Percentiles rank a stretch among this genome's conserved stretches.
phyloP scores from a whole-genome alignment of 176 grass and related monocot genomes.

The Pontederia crassipes region DNA sequence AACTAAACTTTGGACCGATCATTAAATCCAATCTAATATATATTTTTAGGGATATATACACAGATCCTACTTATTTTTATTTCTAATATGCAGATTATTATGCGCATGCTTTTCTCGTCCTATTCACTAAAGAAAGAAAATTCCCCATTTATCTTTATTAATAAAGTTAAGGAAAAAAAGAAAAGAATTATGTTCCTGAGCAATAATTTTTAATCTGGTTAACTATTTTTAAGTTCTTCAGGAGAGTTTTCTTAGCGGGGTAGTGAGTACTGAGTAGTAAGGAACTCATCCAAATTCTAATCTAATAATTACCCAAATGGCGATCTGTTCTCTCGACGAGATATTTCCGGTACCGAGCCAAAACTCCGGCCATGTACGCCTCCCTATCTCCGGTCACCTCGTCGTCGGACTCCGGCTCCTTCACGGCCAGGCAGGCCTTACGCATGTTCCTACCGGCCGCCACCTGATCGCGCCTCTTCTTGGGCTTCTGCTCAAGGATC shows the following conservation, averaged over 20 bases:
- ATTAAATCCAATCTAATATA: too few relatives aligned
- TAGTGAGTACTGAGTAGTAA: background rate
- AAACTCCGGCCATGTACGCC: constrained; percentile 77
- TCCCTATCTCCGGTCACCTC: constrained; percentile 62
- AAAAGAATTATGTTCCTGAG: too few relatives aligned
- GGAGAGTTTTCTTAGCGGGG: background rate
- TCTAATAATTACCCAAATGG: constrained; percentile 42
- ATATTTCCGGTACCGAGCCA: constrained; percentile 45
- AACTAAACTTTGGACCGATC: too few relatives aligned
- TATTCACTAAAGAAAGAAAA: too few relatives aligned
- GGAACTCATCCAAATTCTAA: background rate
- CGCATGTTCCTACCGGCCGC: constrained; percentile 62
- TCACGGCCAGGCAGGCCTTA: constrained; percentile 46
- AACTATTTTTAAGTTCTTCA: too few relatives aligned
- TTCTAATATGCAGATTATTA: too few relatives aligned
- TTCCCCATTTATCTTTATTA: too few relatives aligned
- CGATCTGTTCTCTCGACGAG: constrained; percentile 71
- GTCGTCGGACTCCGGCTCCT: constrained; percentile 64
- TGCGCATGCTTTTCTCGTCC: too few relatives aligned
- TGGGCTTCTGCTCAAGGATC: constrained; percentile 1
- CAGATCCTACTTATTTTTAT: too few relatives aligned
- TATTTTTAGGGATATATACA: too few relatives aligned
- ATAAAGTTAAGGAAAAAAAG: too few relatives aligned
- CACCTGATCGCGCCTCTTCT: constrained; percentile 28
- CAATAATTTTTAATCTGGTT: too few relatives aligned